These are phyloP conservation scores for Metschnikowia noctiluminum DNA, from an alignment of 805 yeast species.

Conservation along the genomic window DNA sequence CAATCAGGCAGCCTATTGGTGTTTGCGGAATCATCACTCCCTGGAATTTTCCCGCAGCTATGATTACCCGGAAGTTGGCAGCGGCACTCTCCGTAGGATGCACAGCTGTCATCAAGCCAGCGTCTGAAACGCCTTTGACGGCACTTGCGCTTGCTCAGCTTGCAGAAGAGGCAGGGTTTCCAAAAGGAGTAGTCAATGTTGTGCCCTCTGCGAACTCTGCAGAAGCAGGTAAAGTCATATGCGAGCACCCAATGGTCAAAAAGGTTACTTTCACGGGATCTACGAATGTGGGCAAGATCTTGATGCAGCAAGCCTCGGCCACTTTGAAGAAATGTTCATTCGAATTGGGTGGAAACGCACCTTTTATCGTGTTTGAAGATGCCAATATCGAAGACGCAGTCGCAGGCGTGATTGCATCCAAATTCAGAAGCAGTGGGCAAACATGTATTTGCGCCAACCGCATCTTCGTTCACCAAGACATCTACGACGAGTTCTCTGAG, in stretches of 20 bases:
- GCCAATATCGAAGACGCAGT: conserved; percentile 20
- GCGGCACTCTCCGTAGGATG: conserved; percentile 82
- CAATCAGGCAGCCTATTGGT: conserved; percentile 74
- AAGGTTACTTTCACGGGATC: conserved; percentile 21
- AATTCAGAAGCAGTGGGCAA: conserved; percentile 21
- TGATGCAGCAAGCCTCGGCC: conserved; percentile 18
- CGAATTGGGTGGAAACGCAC: conserved; percentile 22
- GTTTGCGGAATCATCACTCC: conserved; percentile 79
- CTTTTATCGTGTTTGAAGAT: conserved; percentile 21
- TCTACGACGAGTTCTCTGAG: conserved; percentile 16
- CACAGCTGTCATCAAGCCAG: conserved; percentile 74
- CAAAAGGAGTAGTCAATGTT: conserved; percentile 65
- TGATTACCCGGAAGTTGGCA: conserved; percentile 71
- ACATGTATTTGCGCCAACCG: conserved; percentile 22
- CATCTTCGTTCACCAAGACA: conserved; percentile 18
- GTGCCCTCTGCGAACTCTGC: conserved; percentile 44
- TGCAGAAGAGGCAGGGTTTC: conserved; percentile 66
- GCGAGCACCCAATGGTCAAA: conserved; percentile 31
- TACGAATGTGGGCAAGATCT: conserved; percentile 20
- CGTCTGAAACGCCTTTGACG: conserved; percentile 68
- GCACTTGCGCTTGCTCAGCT: conserved; percentile 66
- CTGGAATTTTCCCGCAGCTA: conserved; percentile 82
- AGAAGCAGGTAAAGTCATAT: conserved; percentile 51
- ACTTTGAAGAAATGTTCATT: conserved; percentile 20
- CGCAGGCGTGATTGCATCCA: conserved; percentile 18